Conservation (phyloP, 768 basidiomycete genomes). For the Termitomyces sp. region DNA sequence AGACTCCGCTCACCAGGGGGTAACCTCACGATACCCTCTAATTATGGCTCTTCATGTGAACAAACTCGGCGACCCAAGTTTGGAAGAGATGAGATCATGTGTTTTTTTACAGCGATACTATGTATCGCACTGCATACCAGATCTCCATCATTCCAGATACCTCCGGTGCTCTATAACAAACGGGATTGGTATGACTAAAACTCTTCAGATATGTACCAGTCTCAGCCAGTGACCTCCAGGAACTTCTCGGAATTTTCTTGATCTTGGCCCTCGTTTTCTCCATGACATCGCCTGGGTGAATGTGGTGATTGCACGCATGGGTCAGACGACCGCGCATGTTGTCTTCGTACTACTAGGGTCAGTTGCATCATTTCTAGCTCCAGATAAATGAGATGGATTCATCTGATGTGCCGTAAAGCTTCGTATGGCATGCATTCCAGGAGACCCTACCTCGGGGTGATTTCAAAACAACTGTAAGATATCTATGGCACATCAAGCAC, state of each 20-base stretch:
- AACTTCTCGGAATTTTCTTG: not conserved
- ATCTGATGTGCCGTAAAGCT: not conserved
- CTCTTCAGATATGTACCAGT: not conserved
- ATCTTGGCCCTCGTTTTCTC: not conserved
- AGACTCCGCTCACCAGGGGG: not conserved
- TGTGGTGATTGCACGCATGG: not conserved
- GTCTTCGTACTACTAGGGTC: not conserved
- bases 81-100: not conserved
- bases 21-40: not conserved
- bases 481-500: not conserved
- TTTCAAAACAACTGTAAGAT: not conserved
- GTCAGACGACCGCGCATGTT: not conserved
- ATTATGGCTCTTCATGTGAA: not conserved
- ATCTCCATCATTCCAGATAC: not conserved
- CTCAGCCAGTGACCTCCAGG: not conserved
- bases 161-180: not conserved
- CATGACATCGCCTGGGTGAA: not conserved
- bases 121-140: too few relatives aligned
- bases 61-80: not conserved
- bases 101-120: not conserved
- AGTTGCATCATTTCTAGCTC: not conserved
- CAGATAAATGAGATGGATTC: not conserved
- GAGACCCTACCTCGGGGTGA: not conserved
- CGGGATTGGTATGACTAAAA: not conserved
- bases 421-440: not conserved